A percentile compares a stretch with the other conserved stretches of the same genome.
These are phyloP conservation scores for Blastomyces emzantsi DNA, from an alignment of 2,329 filamentous ascomycete species.

Conservation along the genomic window DNA sequence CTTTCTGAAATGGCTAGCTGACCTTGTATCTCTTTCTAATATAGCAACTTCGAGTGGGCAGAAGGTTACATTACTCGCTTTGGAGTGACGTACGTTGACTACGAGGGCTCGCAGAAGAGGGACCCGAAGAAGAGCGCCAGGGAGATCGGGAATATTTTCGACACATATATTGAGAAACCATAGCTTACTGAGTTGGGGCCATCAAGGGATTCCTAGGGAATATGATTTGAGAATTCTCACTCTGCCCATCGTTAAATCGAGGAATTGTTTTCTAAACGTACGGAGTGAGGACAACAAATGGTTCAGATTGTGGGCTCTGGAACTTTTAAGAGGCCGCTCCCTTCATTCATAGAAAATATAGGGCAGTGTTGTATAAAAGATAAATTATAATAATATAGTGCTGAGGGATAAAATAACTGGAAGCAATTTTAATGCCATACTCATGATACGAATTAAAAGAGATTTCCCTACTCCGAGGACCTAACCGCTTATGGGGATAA, in stretches of 20 bases:
- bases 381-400: neutral
- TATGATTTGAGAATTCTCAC: neutral
- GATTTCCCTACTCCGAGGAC: neutral
- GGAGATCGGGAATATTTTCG: slow-evolving; percentile 62
- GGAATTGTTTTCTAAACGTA: neutral
- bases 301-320: neutral
- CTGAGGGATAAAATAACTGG: neutral
- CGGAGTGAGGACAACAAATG: neutral
- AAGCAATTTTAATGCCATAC: neutral
- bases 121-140: slow-evolving; percentile 76
- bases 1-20: neutral
- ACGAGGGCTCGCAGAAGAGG: slow-evolving; percentile 66
- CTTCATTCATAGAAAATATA: too few species aligned
- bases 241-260: neutral
- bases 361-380: neutral
- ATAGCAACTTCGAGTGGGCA: slow-evolving; percentile 79
- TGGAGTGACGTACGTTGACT: slow-evolving; percentile 76
- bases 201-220: neutral
- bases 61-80: slow-evolving; percentile 83
- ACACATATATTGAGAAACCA: slow-evolving; percentile 57
- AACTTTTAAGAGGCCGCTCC: neutral
- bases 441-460: neutral
- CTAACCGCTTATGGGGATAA: neutral
- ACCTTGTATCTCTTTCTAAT: slow-evolving; percentile 7
- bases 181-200: slow-evolving; percentile 16